Base-by-base conservation (phyloP, 257 asterid species). In the Solanum sitiens region DNA sequence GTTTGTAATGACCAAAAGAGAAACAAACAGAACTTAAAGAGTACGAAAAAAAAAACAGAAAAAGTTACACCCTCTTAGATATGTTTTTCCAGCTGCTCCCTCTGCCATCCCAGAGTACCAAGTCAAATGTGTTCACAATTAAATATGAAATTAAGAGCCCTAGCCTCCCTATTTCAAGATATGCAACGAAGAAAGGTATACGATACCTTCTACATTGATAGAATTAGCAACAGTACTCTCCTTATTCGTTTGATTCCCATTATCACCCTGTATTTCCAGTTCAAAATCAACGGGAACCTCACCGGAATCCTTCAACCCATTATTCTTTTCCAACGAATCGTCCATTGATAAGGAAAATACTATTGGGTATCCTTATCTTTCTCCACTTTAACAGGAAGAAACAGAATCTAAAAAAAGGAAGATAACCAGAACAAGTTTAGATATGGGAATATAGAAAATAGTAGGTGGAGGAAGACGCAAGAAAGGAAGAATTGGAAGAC, bases 261-360 rank as follows among this genome's bases (percentile, higher is more conserved):
- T 16, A 53, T 47, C 70, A 16, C 30, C 85, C 20, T 50, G 68
- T 16, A 83, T 87, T 68, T 82, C 91, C 32, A 80, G 37, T 59
- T 86, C 85, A 61, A 25, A 53, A 40, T 87, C 86, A 84, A 88
- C 90, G 6, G 87, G 67, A 71, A 83, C 84, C 27, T 88, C 86
- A 47, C 80, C 86, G 2, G 90, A 87, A 86, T 88, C 61, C 63
- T 32, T 30, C 45, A 79, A 79, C 25, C 75, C 47, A 71, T 72
- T 59, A 63, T 83, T 32, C 61, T 35, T 53, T 72, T 73, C 86
- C 65, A n/a, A 30, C 42, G 33, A 70, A 35, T 63, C 86, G 67
- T 65, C 71, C 89, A 86, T 82, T 35, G 65, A 35, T 10, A 72
- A 72, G 42, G 70, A 4, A 32, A 74, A 59, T n/a, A 50, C 37